These are phyloP conservation scores for Somion occarium DNA, from an alignment of 1,284 basidiomycete genomes.

Conservation along the genomic window DNA sequence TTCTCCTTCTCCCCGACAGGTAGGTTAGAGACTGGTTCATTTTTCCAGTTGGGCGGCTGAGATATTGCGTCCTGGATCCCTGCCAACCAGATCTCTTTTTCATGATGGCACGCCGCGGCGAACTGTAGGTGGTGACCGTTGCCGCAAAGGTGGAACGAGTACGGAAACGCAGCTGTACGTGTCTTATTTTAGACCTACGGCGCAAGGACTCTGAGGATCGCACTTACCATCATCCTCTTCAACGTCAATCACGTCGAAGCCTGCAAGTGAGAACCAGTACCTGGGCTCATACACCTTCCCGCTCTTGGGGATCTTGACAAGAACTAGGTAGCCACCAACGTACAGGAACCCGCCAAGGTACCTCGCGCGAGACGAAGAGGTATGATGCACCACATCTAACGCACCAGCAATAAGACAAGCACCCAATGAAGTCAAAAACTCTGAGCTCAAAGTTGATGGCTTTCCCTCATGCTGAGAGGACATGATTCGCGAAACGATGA, in stretches of 20 bases:
- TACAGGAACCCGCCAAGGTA: conserved; percentile 90
- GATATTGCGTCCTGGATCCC: conserved; percentile 50
- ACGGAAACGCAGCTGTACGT: conserved; percentile 64
- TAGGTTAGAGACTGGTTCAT: conserved; percentile 59
- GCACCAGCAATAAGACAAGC: conserved; percentile 75
- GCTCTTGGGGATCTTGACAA: conserved; percentile 81
- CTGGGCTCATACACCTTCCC: conserved; percentile 75
- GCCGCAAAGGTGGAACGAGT: conserved; percentile 71
- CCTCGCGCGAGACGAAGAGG: conserved; percentile 57
- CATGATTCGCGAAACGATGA: conserved; percentile 64
- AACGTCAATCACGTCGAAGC: conserved; percentile 68
- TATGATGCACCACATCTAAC: conserved; percentile 76
- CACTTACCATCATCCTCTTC: conserved; percentile 63
- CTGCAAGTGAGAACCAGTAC: conserved; percentile 79
- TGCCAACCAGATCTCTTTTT: conserved; percentile 81
- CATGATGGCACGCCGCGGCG: conserved; percentile 73
- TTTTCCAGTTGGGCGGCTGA: conserved; percentile 40
- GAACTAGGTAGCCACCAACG: conserved; percentile 75
- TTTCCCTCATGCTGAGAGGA: background rate
- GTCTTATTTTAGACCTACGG: too few relatives aligned
- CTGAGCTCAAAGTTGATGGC: conserved; percentile 31
- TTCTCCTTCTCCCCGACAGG: conserved; percentile 23
- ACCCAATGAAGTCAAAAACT: conserved; percentile 68
- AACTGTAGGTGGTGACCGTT: conserved; percentile 76
- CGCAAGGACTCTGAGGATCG: background rate